Evolutionary conservation across 495 filamentous ascomycete genomes (phyloP).

Genomic region (Penicillium fimorum): DNA sequence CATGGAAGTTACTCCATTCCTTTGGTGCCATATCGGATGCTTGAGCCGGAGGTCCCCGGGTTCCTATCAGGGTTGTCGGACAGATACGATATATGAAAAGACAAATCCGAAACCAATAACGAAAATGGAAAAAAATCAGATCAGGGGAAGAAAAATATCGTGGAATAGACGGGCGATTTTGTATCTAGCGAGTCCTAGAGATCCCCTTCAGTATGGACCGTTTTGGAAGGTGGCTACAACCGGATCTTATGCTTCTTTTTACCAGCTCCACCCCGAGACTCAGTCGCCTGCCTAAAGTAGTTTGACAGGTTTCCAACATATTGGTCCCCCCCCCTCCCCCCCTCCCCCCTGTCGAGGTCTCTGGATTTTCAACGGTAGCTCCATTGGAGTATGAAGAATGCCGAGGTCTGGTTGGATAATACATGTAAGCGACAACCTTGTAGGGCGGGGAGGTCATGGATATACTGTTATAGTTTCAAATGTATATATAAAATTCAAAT

Average conservation of each 20-base stretch:
- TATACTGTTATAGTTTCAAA: background rate
- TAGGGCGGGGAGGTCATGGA: background rate
- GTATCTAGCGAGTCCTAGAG: constrained; percentile 11
- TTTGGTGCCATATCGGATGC: constrained; percentile 23
- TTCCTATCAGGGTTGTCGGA: constrained; percentile 22
- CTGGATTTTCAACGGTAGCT: constrained; percentile 11
- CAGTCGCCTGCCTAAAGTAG: constrained; percentile 31
- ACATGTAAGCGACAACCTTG: constrained; percentile 5
- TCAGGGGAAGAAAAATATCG: background rate
- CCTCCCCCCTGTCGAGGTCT: constrained; percentile 17
- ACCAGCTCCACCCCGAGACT: constrained; percentile 18
- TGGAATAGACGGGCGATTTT: constrained; percentile 11
- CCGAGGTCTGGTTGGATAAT: constrained; percentile 1
- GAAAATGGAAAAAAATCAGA: background rate
- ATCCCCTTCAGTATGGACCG: constrained; percentile 28
- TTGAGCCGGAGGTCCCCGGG: constrained; percentile 21
- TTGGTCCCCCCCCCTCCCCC: constrained; percentile 7
- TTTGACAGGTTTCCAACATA: constrained; percentile 20
- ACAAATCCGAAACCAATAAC: background rate
- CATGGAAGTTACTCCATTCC: constrained; percentile 37
- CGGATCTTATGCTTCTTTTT: constrained; percentile 28
- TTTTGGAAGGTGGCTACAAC: constrained; percentile 33
- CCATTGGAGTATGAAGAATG: constrained; percentile 12
- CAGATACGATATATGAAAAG: background rate
- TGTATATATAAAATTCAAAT: background rate